phyloP scores from a whole-genome alignment of 192 early-diverging fungal species.

The Podila horticola region DNA sequence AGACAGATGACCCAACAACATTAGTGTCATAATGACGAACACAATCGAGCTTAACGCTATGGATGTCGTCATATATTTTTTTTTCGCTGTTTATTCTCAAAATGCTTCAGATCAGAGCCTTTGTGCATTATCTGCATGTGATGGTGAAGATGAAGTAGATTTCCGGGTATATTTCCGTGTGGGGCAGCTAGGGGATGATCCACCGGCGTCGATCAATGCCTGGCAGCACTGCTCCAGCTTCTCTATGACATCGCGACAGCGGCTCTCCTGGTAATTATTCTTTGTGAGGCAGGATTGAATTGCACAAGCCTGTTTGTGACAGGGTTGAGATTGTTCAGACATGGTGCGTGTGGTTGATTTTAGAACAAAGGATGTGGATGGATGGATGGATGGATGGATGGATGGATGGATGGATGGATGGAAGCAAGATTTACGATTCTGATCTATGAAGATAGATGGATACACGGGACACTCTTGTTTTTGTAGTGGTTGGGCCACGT shows the following conservation, averaged over 20 bases:
- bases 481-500: too few species aligned
- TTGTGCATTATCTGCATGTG: too few species aligned
- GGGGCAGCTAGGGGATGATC: constrained; percentile 54
- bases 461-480: too few species aligned
- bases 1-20: not conserved
- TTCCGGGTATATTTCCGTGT: constrained; percentile 42
- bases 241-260: constrained; percentile 53
- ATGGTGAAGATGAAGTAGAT: not conserved
- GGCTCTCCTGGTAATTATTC: constrained; percentile 61
- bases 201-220: constrained; percentile 46
- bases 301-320: constrained; percentile 56
- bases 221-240: constrained; percentile 59
- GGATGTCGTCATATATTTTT: not conserved
- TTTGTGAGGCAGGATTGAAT: constrained; percentile 65
- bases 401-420: not conserved
- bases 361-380: too few species aligned
- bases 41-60: not conserved
- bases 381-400: not conserved
- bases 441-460: too few species aligned
- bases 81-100: not conserved
- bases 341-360: not conserved
- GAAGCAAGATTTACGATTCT: too few species aligned
- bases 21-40: too few species aligned
- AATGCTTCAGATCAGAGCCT: not conserved
- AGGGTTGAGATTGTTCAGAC: constrained; percentile 26